Base-by-base conservation (phyloP, 2,329 filamentous ascomycete species). In the Orbilia oligospora region DNA sequence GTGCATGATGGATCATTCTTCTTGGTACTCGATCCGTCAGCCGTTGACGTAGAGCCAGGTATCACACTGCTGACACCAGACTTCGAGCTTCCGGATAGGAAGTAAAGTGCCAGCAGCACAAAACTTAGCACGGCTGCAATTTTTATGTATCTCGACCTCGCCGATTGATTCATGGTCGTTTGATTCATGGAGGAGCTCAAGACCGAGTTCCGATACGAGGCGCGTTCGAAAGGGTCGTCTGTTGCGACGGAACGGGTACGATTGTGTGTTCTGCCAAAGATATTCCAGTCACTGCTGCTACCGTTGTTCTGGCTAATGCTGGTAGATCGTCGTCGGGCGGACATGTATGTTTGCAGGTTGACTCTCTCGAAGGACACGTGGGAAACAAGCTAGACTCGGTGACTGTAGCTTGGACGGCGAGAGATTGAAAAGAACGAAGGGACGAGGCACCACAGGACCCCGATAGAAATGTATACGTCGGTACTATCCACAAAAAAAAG, bases 141-240 rank as follows among this genome's bases (percentile, higher is more conserved):
- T 67, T 82, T 82, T 16, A 82, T 79, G 77, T 79, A 71, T 77
- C 81, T 79, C 80, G 80, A 80, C 68, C 56, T 75, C 65, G 69
- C 63, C 48, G 76, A 79, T 38, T 64, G 56, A 49, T 79, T 79
- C 76, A 79, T 79, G 22, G 46, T 69, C n/a, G 72, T 24, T 14
- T 16, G 64, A 33, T 65, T 68, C 75, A 72, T 79, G 70, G 76
- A 75, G 70, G 76, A 71, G 75, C 64, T 63, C 48, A 75, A 49
- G 18, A 70, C 71, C n/a, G 76, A 49, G 48, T 65, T 70, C 58
- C 76, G 64, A 55, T 71, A 75, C 36, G 69, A 75, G 27, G 65
- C 36, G 65, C 76, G 64, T 63, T 79, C 76, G 70, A 79, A 79
- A 36, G 76, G 76, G 76, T 79, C 76, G 76, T 79, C 76, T 4